phyloP scores from a whole-genome alignment of 2,329 filamentous ascomycete genomes.

The Colletotrichum lupini region DNA sequence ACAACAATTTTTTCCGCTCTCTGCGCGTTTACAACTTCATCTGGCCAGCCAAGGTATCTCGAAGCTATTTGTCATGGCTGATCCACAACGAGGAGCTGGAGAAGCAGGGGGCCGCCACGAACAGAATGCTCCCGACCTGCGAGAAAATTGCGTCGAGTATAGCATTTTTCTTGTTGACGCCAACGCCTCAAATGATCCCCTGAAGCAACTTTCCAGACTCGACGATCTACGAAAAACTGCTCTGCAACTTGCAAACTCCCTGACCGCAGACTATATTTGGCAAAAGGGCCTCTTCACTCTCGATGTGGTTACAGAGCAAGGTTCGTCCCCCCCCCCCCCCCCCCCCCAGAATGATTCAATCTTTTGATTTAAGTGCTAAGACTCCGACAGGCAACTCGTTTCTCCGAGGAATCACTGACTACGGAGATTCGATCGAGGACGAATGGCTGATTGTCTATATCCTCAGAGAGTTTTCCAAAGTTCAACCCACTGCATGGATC shows the following conservation, averaged over 20 bases:
- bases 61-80: background rate
- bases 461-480: slow-evolving; percentile 81
- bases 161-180: slow-evolving; percentile 75
- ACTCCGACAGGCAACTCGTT: slow-evolving; percentile 60
- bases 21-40: background rate
- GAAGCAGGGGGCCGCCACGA: background rate
- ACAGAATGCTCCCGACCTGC: slow-evolving; percentile 57
- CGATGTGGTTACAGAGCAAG: slow-evolving; percentile 68
- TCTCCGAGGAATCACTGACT: slow-evolving; percentile 83
- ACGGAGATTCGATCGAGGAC: slow-evolving; percentile 94
- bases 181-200: slow-evolving; percentile 58
- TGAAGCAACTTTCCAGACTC: slow-evolving; percentile 72
- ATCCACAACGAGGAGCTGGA: background rate
- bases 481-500: slow-evolving; percentile 81
- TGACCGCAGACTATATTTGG: slow-evolving; percentile 93
- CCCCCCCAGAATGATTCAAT: background rate
- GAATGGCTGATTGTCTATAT: slow-evolving; percentile 98
- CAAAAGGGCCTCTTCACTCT: slow-evolving; percentile 86
- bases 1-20: background rate
- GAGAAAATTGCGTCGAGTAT: slow-evolving; percentile 90
- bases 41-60: background rate
- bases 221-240: slow-evolving; percentile 78
- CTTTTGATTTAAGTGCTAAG: background rate
- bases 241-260: slow-evolving; percentile 66
- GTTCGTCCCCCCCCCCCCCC: slow-evolving; percentile 51